Conservation (phyloP, 164 flowering plant genomes). For the Nymphaea thermarum region DNA sequence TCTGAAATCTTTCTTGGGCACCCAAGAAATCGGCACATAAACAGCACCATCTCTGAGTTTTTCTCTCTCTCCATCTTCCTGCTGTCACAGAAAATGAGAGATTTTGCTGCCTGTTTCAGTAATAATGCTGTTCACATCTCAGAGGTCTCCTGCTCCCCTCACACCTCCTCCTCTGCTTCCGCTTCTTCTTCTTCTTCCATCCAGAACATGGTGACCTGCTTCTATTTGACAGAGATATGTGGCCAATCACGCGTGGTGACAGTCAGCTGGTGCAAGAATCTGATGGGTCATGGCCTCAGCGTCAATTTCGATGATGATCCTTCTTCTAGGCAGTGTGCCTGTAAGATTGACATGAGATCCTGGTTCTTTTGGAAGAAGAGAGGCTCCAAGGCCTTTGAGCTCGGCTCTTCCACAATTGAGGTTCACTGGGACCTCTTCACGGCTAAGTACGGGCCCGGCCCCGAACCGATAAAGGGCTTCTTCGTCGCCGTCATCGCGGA, state of each 20-base stretch:
- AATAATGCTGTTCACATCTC: constrained; percentile 54
- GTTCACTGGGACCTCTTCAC: constrained; percentile 58
- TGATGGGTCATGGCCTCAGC: constrained; percentile 36
- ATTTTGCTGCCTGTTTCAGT: constrained; percentile 60
- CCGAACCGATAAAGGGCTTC: constrained; percentile 66
- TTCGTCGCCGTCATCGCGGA: constrained; percentile 40
- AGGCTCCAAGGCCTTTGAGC: constrained; percentile 38
- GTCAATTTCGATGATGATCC: constrained; percentile 29
- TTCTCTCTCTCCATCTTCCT: neutral
- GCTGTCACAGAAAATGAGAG: constrained; percentile 14
- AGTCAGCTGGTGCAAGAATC: constrained; percentile 57
- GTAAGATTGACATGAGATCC: constrained; percentile 20
- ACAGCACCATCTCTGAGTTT: too few relatives aligned
- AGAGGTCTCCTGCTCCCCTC: neutral
- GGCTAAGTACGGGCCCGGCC: constrained; percentile 49
- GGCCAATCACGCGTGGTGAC: constrained; percentile 31
- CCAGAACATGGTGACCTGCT: constrained; percentile 44
- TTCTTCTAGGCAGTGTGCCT: constrained; percentile 24
- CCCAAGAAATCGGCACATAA: too few relatives aligned
- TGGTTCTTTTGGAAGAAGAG: constrained; percentile 47
- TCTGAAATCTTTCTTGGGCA: too few relatives aligned
- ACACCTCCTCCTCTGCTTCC: constrained; percentile 10
- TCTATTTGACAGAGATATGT: constrained; percentile 44
- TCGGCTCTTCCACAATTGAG: constrained; percentile 26
- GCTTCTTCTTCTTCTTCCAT: constrained; percentile 28